These are phyloP conservation scores for Agrostemma githago DNA, from an alignment of 148 eudicot genomes.

Conservation along the genomic window DNA sequence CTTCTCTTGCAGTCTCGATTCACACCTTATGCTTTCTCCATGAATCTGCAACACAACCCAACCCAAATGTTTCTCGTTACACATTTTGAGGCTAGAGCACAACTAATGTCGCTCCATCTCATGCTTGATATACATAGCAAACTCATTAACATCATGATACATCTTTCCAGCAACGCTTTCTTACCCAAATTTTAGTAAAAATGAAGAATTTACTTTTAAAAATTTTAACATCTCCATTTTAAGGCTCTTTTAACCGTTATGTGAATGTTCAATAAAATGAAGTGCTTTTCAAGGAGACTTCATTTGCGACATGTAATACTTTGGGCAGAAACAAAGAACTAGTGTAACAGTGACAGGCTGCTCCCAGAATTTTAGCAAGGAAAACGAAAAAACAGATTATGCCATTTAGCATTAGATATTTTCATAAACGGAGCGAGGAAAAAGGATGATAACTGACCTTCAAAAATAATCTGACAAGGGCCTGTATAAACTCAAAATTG, in stretches of 20 bases:
- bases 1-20: constrained; percentile 63
- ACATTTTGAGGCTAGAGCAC: background rate
- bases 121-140: background rate
- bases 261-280: background rate
- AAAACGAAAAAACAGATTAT: background rate
- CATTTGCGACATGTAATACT: background rate
- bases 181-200: background rate
- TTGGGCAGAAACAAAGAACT: too few species aligned
- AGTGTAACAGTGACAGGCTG: background rate
- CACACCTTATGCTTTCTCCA: constrained; percentile 73
- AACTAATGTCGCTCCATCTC: background rate
- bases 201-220: background rate
- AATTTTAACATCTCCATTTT: background rate
- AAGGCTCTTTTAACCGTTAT: background rate
- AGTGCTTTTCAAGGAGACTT: background rate
- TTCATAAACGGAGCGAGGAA: background rate
- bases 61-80: background rate
- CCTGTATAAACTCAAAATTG: constrained; percentile 93
- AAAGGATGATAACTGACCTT: constrained; percentile 48
- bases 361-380: background rate
- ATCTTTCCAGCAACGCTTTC: background rate
- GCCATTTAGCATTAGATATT: background rate
- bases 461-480: constrained; percentile 71
- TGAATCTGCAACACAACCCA: constrained; percentile 56
- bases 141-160: background rate